A percentile compares a stretch with the other conserved stretches of the same genome.
Conservation (phyloP, 805 yeast species). For the Barnettozyma californica region DNA sequence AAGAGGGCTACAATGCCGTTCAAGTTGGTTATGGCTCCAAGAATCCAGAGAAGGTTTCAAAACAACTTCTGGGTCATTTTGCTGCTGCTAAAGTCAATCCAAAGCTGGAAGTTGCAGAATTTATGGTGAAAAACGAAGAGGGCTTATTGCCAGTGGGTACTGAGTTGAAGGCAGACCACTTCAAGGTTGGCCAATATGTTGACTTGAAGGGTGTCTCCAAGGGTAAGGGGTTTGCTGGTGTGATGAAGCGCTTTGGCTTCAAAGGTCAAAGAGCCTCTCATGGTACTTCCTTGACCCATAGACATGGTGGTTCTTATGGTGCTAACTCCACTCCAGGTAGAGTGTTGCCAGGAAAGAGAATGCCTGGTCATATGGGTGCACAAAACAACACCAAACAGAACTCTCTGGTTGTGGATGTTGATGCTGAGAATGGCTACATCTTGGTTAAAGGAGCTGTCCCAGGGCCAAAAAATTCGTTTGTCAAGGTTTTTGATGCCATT, state of each 20-base stretch:
- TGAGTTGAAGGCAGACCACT: conserved; percentile 75
- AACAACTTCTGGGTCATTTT: conserved; percentile 69
- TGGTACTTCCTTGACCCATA: conserved; percentile 90
- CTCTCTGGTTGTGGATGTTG: conserved; percentile 69
- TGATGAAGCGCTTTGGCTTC: conserved; percentile 92
- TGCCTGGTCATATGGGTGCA: conserved; percentile 97
- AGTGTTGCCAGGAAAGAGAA: conserved; percentile 91
- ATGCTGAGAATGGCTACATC: conserved; percentile 75
- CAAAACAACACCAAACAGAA: conserved; percentile 69
- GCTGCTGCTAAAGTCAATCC: conserved; percentile 81
- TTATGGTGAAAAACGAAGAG: conserved; percentile 61
- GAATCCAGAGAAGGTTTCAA: conserved; percentile 53
- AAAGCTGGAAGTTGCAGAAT: conserved; percentile 68
- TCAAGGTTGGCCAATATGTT: conserved; percentile 75
- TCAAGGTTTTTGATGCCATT: conserved; percentile 69
- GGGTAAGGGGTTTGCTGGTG: conserved; percentile 98
- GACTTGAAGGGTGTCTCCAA: conserved; percentile 76
- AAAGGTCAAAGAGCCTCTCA: conserved; percentile 88
- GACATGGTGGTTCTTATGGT: conserved; percentile 97
- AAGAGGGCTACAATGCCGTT: conserved; percentile 80
- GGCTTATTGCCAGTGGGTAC: conserved; percentile 77
- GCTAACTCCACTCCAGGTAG: conserved; percentile 94
- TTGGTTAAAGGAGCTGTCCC: conserved; percentile 87
- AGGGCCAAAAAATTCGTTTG: conserved; percentile 75
- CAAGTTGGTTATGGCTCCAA: conserved; percentile 81